phyloP scores from a whole-genome alignment of 495 filamentous ascomycete species.

The Penicillium silybi region DNA sequence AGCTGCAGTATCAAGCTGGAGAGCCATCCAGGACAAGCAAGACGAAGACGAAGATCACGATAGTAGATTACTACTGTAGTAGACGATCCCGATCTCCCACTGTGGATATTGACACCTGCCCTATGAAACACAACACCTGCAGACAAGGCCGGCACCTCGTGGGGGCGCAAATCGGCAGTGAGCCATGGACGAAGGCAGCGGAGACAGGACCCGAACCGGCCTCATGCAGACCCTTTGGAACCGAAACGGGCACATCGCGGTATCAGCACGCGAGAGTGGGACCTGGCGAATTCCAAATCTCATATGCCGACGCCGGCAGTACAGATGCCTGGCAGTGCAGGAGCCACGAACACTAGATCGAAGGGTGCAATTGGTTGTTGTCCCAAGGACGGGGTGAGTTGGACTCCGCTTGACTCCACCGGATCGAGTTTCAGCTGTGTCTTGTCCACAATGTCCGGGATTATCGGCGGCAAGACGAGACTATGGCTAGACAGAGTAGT shows the following conservation, averaged over 20 bases:
- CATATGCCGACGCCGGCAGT: conserved; percentile 1
- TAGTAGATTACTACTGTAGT: no score
- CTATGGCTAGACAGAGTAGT: no score
- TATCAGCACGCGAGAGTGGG: not conserved
- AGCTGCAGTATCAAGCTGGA: no score
- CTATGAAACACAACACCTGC: not conserved
- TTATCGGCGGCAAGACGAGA: no score
- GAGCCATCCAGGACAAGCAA: no score
- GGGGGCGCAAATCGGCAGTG: not conserved
- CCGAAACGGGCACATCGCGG: not conserved
- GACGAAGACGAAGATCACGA: no score
- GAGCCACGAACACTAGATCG: not conserved
- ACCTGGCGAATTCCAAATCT: conserved; percentile 12
- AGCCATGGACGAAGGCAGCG: not conserved
- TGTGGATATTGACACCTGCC: no score
- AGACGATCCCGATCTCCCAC: no score
- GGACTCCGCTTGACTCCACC: conserved; percentile 17
- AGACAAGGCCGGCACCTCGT: not conserved
- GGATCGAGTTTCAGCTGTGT: conserved; percentile 19
- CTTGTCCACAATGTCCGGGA: conserved; percentile 12
- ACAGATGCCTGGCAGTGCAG: not conserved
- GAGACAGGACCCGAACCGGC: not conserved
- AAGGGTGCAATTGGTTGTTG: conserved; percentile 10
- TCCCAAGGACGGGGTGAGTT: not conserved
- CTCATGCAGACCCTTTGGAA: not conserved